Evolutionary conservation across 495 filamentous ascomycete genomes (phyloP).

Genomic region (Cetradonia linearis): DNA sequence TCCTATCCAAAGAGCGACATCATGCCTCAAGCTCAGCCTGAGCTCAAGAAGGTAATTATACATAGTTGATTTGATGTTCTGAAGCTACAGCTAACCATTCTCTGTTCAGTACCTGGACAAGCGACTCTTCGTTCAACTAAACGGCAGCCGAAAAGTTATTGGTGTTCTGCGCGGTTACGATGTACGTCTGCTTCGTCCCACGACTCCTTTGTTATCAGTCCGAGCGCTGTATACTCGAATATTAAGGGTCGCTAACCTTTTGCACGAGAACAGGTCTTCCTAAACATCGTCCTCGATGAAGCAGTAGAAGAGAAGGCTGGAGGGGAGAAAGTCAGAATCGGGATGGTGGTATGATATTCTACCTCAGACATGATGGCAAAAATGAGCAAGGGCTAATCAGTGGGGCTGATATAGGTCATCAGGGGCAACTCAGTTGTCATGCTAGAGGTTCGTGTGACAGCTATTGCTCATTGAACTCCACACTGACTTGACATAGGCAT

Average conservation of each 20-base stretch:
- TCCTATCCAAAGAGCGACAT: not conserved
- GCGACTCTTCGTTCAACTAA: constrained; percentile 92
- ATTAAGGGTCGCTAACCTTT: not conserved
- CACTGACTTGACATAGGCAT: constrained; percentile 14
- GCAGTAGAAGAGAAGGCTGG: constrained; percentile 92
- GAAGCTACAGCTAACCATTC: not conserved
- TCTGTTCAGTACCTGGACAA: constrained; percentile 80
- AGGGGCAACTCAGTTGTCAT: constrained; percentile 94
- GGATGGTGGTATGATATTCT: constrained; percentile 69
- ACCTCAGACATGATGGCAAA: not conserved
- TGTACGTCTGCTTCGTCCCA: constrained; percentile 43
- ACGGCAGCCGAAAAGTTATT: constrained; percentile 94
- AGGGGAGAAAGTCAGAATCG: constrained; percentile 80
- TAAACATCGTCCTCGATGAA: constrained; percentile 96
- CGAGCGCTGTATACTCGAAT: not conserved
- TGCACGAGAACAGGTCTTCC: constrained; percentile 63
- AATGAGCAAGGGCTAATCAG: not conserved
- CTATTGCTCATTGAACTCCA: not conserved
- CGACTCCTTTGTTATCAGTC: too few species aligned
- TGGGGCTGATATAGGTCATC: constrained; percentile 46
- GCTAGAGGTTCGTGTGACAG: constrained; percentile 55
- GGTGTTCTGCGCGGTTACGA: constrained; percentile 92
- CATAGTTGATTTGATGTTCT: not conserved
- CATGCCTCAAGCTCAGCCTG: constrained; percentile 98
- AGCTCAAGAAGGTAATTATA: constrained; percentile 79